These are phyloP conservation scores for Entomortierella beljakovae DNA, from an alignment of 192 early-diverging fungal species.

Conservation along the genomic window DNA sequence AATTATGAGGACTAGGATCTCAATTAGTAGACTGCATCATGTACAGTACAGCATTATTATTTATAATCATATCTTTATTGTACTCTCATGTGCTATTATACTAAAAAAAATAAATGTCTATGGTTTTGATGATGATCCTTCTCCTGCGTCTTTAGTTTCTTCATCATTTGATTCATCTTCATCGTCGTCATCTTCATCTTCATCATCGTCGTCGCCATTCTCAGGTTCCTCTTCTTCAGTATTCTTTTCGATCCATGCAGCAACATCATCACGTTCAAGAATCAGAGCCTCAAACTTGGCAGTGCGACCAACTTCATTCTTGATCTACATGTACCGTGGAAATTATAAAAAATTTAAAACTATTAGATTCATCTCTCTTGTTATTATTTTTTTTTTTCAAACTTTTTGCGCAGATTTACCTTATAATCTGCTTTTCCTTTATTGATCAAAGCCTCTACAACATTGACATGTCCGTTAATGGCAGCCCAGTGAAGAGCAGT, in stretches of 20 bases:
- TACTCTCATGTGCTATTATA: too few relatives aligned
- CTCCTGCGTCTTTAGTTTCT: neutral
- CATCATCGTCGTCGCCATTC: slow-evolving; percentile 53
- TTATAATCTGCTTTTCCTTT: slow-evolving; percentile 71
- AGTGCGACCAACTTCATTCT: slow-evolving; percentile 58
- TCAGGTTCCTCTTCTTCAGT: slow-evolving; percentile 60
- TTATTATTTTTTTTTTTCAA: neutral
- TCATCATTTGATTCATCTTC: slow-evolving; percentile 30
- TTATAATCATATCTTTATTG: too few relatives aligned
- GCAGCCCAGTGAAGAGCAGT: slow-evolving; percentile 90
- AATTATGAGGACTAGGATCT: too few relatives aligned
- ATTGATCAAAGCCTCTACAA: slow-evolving; percentile 70
- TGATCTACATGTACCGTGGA: slow-evolving; percentile 46
- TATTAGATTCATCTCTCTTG: neutral
- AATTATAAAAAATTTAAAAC: neutral
- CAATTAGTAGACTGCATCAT: too few relatives aligned
- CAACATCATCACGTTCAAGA: slow-evolving; percentile 60
- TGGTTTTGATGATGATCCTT: slow-evolving; percentile 27
- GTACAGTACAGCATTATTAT: too few relatives aligned
- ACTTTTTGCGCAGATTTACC: slow-evolving; percentile 53
- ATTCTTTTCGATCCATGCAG: slow-evolving; percentile 62
- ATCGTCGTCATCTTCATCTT: slow-evolving; percentile 36
- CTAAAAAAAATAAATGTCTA: too few relatives aligned
- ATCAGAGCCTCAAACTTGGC: slow-evolving; percentile 64
- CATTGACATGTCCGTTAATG: slow-evolving; percentile 79